phyloP scores from a whole-genome alignment of 2,329 filamentous ascomycete genomes.

The Diaporthe destruens region DNA sequence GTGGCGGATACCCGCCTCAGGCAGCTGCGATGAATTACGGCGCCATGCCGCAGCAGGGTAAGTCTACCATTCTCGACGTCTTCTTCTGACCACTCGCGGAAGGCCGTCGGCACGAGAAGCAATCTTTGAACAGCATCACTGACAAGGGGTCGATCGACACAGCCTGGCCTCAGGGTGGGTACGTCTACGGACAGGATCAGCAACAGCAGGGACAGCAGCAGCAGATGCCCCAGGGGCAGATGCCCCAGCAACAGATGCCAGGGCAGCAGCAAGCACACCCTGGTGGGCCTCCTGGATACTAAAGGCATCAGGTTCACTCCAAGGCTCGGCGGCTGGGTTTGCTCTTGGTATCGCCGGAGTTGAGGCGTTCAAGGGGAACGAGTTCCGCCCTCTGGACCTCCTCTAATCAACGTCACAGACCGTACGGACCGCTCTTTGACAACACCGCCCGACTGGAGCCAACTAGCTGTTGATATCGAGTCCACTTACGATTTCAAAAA shows the following conservation, averaged over 20 bases:
- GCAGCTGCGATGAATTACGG: slow-evolving; percentile 55
- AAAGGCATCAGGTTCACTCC: slow-evolving; percentile 9
- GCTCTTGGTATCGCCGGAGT: slow-evolving; percentile 24
- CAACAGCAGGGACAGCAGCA: slow-evolving; percentile 54
- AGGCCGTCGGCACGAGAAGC: neutral
- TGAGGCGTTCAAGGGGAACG: slow-evolving; percentile 16
- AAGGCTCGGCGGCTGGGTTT: neutral
- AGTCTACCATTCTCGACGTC: slow-evolving; percentile 31
- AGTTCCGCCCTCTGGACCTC: neutral
- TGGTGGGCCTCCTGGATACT: slow-evolving; percentile 37
- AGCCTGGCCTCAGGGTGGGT: slow-evolving; percentile 53
- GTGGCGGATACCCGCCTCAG: slow-evolving; percentile 57
- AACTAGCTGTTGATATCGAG: slow-evolving; percentile 27
- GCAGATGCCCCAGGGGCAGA: slow-evolving; percentile 35
- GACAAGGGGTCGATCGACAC: slow-evolving; percentile 10
- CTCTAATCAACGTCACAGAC: slow-evolving; percentile 1
- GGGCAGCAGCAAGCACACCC: slow-evolving; percentile 37
- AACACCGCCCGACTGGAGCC: neutral
- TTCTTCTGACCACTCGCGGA: neutral
- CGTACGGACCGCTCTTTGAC: slow-evolving; percentile 23
- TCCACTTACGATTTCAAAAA: slow-evolving; percentile 18
- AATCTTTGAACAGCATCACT: neutral
- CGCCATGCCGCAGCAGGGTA: slow-evolving; percentile 54
- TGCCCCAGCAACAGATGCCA: slow-evolving; percentile 47
- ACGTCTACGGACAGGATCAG: slow-evolving; percentile 45